These are phyloP conservation scores for Pneumocystis murina DNA, from an alignment of 1,139 yeast species.

Conservation along the genomic window DNA sequence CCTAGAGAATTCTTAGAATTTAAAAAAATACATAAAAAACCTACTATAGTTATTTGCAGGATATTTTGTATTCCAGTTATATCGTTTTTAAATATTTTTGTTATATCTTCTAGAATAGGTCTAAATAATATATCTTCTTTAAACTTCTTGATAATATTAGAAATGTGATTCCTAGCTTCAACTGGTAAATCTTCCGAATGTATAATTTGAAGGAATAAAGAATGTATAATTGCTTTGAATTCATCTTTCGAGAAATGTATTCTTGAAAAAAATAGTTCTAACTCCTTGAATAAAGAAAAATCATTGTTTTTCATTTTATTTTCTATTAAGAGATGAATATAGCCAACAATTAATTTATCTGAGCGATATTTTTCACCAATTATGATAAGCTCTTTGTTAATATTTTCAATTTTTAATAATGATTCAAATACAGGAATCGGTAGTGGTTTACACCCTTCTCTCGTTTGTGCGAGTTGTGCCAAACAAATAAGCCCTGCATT, in stretches of 20 bases:
- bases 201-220: neutral
- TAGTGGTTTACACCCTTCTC: constrained; percentile 7
- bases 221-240: neutral
- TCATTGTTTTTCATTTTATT: neutral
- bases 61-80: neutral
- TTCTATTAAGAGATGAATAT: neutral
- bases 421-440: constrained; percentile 2
- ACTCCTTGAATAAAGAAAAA: neutral
- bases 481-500: constrained; percentile 27
- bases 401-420: constrained; percentile 10
- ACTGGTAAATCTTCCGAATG: neutral
- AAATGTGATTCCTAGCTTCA: neutral
- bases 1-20: neutral
- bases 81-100: neutral
- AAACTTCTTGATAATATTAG: neutral
- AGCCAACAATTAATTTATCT: constrained; percentile 9
- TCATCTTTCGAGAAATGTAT: neutral
- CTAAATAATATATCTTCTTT: neutral
- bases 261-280: neutral
- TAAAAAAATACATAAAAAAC: neutral
- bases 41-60: neutral
- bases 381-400: constrained; percentile 9
- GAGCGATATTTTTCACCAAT: constrained; percentile 9
- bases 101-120: neutral
- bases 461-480: constrained; percentile 21